Percentiles rank a stretch among this genome's conserved stretches.
Conservation (phyloP, 2,329 filamentous ascomycete species). For the Neonectria coccinea region DNA sequence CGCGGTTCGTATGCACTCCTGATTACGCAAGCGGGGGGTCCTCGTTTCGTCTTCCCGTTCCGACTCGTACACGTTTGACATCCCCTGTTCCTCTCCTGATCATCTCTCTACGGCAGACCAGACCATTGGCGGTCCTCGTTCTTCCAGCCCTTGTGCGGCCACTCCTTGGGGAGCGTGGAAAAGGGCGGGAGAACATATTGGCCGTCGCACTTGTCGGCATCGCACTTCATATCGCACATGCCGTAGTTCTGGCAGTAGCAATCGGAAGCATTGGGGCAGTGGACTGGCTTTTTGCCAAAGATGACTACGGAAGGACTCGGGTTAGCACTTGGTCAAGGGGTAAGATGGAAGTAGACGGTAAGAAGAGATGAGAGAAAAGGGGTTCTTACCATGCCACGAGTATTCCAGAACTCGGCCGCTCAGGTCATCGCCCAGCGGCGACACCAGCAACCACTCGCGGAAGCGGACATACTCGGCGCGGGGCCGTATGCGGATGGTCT, state of each 20-base stretch:
- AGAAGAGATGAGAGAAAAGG: slow-evolving; percentile 42
- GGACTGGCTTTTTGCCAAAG: slow-evolving; percentile 66
- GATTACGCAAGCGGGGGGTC: slow-evolving; percentile 13
- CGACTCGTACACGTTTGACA: slow-evolving; percentile 25
- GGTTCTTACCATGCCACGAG: slow-evolving; percentile 70
- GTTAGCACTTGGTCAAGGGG: slow-evolving; percentile 27
- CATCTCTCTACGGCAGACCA: slow-evolving; percentile 37
- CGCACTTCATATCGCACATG: slow-evolving; percentile 62
- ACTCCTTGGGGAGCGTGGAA: slow-evolving; percentile 69
- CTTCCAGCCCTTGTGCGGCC: slow-evolving; percentile 60
- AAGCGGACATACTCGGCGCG: slow-evolving; percentile 66
- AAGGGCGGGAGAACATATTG: slow-evolving; percentile 71
- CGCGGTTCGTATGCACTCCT: slow-evolving; percentile 13
- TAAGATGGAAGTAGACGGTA: background rate
- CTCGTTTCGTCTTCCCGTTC: slow-evolving; percentile 21
- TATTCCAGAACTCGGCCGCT: slow-evolving; percentile 74
- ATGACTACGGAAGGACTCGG: slow-evolving; percentile 57
- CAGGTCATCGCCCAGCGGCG: slow-evolving; percentile 63
- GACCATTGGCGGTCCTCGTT: slow-evolving; percentile 43
- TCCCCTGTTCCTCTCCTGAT: background rate
- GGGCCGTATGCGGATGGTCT: slow-evolving; percentile 62
- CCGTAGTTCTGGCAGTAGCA: slow-evolving; percentile 78
- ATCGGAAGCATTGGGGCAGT: slow-evolving; percentile 70
- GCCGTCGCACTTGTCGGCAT: slow-evolving; percentile 62
- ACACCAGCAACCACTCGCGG: slow-evolving; percentile 70